Percentiles rank a stretch among this genome's conserved stretches.
phyloP scores from a whole-genome alignment of 345 rosid genomes.

The Murraya paniculata region DNA sequence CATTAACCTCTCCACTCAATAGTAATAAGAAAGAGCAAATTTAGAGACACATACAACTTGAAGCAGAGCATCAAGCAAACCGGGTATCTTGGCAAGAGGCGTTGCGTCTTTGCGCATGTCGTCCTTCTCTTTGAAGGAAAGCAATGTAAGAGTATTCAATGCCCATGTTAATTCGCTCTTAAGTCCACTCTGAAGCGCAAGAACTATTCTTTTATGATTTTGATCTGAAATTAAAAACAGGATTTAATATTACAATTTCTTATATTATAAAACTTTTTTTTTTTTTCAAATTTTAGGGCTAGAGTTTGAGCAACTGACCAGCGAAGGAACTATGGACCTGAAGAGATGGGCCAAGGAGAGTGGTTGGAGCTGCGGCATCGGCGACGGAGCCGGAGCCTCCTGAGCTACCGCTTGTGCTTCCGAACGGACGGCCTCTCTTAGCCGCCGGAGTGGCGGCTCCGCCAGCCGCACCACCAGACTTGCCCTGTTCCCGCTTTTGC shows the following conservation, averaged over 20 bases:
- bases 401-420: conserved; percentile 56
- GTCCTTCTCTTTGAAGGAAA: conserved; percentile 91
- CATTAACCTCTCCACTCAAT: background rate
- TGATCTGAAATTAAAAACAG: conserved; percentile 47
- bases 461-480: conserved; percentile 66
- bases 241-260: background rate
- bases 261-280: background rate
- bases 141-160: conserved; percentile 81
- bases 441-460: conserved; percentile 59
- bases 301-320: conserved; percentile 42
- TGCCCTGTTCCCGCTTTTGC: conserved; percentile 87
- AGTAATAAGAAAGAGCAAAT: background rate
- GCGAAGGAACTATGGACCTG: conserved; percentile 85
- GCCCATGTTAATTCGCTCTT: conserved; percentile 98
- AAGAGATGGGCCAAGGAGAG: conserved; percentile 82
- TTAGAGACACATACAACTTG: conserved; percentile 59
- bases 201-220: conserved; percentile 81
- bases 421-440: conserved; percentile 90
- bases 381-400: conserved; percentile 40
- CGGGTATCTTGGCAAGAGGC: conserved; percentile 88
- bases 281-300: background rate
- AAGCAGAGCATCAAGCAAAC: conserved; percentile 93
- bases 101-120: conserved; percentile 79
- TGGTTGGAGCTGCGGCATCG: conserved; percentile 65
- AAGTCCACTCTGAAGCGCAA: conserved; percentile 94